phyloP scores from a whole-genome alignment of 2,329 filamentous ascomycete genomes.

The Aciculosporium take region DNA sequence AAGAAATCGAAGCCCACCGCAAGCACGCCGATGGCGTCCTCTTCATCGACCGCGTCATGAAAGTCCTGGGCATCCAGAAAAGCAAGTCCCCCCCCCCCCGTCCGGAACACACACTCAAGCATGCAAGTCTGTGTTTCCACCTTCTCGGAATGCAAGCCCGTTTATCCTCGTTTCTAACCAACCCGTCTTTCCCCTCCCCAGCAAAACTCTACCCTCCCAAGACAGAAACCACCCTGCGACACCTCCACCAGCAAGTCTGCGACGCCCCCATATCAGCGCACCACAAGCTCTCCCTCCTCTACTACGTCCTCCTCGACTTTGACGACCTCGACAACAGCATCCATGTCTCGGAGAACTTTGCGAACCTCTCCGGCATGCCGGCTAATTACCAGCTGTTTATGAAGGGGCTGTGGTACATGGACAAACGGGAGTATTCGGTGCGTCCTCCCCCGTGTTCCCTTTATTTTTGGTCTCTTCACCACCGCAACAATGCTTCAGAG shows the following conservation, averaged over 20 bases:
- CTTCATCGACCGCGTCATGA: conserved; percentile 68
- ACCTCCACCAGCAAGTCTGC: conserved; percentile 57
- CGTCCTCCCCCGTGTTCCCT: background rate
- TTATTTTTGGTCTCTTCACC: background rate
- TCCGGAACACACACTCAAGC: too few species aligned
- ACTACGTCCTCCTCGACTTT: conserved; percentile 70
- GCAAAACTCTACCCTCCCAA: conserved; percentile 62
- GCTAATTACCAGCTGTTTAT: conserved; percentile 68
- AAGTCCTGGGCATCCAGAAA: conserved; percentile 53
- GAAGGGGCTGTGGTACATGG: conserved; percentile 69
- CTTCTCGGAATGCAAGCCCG: background rate
- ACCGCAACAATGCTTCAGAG: background rate
- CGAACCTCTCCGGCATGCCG: conserved; percentile 50
- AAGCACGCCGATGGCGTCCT: conserved; percentile 54
- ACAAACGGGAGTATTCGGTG: conserved; percentile 54
- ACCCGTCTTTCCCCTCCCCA: too few species aligned
- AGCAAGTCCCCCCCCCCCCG: too few species aligned
- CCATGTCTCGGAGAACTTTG: conserved; percentile 42
- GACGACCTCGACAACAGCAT: conserved; percentile 38
- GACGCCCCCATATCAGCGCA: conserved; percentile 50
- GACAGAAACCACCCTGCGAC: conserved; percentile 50
- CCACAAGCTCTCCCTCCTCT: conserved; percentile 70
- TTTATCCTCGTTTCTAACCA: too few species aligned
- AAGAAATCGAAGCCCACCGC: conserved; percentile 52
- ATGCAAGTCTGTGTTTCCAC: too few species aligned